Percentiles rank a stretch among this genome's conserved stretches.
These are phyloP conservation scores for Oligophagozyma castellii DNA, from an alignment of 1,139 yeast genomes.

Conservation along the genomic window DNA sequence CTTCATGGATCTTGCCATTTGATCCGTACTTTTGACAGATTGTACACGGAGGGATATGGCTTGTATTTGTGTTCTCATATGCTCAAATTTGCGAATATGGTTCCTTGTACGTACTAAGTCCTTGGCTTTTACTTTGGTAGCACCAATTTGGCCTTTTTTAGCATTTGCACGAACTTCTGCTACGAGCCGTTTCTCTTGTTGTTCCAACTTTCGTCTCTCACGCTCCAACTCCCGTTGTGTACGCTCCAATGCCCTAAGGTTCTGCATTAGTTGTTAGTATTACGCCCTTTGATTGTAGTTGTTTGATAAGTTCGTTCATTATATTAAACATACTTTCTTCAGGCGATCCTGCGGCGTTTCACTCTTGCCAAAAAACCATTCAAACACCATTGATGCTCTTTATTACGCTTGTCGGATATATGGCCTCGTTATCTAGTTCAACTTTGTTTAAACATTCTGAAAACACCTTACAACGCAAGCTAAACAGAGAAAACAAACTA, in stretches of 20 bases:
- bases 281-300: too few species aligned
- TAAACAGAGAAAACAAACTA: too few species aligned
- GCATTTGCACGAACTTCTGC: slow-evolving; percentile 84
- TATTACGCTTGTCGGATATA: too few species aligned
- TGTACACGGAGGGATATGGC: slow-evolving; percentile 87
- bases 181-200: slow-evolving; percentile 79
- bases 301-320: too few species aligned
- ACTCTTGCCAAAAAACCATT: slow-evolving; percentile 93
- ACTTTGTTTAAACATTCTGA: not conserved
- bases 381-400: slow-evolving; percentile 35
- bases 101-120: slow-evolving; percentile 81
- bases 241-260: slow-evolving; percentile 86
- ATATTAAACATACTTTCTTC: slow-evolving; percentile 39
- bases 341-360: slow-evolving; percentile 90
- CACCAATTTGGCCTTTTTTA: slow-evolving; percentile 73
- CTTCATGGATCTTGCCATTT: slow-evolving; percentile 89
- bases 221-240: slow-evolving; percentile 88
- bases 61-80: slow-evolving; percentile 90
- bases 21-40: slow-evolving; percentile 83
- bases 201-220: slow-evolving; percentile 73
- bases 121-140: slow-evolving; percentile 90
- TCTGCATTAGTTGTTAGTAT: slow-evolving; percentile 30
- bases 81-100: slow-evolving; percentile 74
- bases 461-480: not conserved
- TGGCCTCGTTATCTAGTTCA: too few species aligned